A percentile compares a stretch with the other conserved stretches of the same genome.
Evolutionary conservation across 2,329 filamentous ascomycete genomes (phyloP).

Genomic region (Fusarium metavorans): DNA sequence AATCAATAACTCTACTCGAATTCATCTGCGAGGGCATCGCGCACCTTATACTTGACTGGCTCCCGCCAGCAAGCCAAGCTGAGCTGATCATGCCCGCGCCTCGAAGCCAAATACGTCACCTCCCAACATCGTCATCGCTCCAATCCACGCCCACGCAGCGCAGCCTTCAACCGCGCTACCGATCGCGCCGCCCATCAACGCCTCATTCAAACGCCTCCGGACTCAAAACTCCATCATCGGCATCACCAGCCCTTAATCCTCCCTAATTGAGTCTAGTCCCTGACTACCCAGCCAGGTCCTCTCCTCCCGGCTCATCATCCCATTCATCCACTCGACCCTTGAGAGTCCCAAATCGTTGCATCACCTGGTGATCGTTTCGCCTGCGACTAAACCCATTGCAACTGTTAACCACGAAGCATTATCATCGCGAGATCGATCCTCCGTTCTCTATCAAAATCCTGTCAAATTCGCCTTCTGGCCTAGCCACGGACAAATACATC

Average conservation of each 20-base stretch:
- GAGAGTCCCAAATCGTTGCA: neutral
- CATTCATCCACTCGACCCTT: conserved; percentile 27
- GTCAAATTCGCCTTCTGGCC: neutral
- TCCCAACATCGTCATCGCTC: conserved; percentile 37
- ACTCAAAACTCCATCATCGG: conserved; percentile 17
- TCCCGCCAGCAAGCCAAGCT: neutral
- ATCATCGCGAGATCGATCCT: conserved; percentile 8
- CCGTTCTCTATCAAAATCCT: conserved; percentile 4
- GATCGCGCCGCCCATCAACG: conserved; percentile 10
- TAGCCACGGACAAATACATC: conserved; percentile 2
- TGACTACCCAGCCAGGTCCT: neutral
- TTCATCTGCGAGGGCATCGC: neutral
- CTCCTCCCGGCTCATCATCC: conserved; percentile 12
- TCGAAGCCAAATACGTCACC: conserved; percentile 42
- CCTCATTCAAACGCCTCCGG: conserved; percentile 8
- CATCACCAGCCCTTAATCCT: conserved; percentile 28
- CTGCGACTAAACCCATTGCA: neutral
- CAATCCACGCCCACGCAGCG: neutral
- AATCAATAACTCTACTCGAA: neutral
- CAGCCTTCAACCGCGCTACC: neutral
- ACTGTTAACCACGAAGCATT: neutral
- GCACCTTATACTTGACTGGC: conserved; percentile 12
- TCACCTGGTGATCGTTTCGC: conserved; percentile 17
- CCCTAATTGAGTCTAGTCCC: conserved; percentile 25
- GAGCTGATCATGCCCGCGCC: conserved; percentile 34